phyloP scores from a whole-genome alignment of 345 rosid genomes.

The Pistacia atlantica region DNA sequence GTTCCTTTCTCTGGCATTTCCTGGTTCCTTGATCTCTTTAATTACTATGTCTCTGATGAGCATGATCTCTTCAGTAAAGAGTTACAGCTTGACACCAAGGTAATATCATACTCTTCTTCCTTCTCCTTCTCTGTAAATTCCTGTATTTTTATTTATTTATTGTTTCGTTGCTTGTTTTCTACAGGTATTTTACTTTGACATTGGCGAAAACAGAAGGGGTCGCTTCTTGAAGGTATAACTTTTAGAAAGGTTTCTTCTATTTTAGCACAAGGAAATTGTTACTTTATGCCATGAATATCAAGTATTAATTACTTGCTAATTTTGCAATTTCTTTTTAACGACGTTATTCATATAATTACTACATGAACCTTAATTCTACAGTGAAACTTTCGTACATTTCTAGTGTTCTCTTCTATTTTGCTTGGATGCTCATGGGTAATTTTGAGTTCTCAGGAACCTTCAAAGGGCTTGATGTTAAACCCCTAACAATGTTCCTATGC shows the following conservation, averaged over 20 bases:
- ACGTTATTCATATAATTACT: neutral
- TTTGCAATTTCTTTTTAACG: neutral
- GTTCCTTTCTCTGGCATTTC: conserved; percentile 96
- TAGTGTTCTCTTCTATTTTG: neutral
- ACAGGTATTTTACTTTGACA: conserved; percentile 94
- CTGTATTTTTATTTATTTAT: neutral
- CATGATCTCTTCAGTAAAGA: conserved; percentile 92
- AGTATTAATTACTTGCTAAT: neutral
- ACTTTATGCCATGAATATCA: neutral
- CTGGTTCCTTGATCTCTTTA: conserved; percentile 98
- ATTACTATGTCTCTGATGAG: conserved; percentile 94
- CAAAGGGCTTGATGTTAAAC: neutral
- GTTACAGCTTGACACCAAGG: conserved; percentile 97
- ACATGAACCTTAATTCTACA: neutral
- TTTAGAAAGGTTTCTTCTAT: neutral
- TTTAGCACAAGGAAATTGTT: neutral
- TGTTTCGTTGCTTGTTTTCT: neutral
- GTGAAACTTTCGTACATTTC: neutral
- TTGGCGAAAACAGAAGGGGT: conserved; percentile 95
- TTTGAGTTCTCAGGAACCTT: neutral
- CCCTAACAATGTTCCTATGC: neutral
- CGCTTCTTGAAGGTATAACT: conserved; percentile 81
- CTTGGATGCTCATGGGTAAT: no score
- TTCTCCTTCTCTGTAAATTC: neutral
- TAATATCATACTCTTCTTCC: conserved; percentile 5